phyloP scores from a whole-genome alignment of 2,329 filamentous ascomycete genomes.

The Penicillium sp. region DNA sequence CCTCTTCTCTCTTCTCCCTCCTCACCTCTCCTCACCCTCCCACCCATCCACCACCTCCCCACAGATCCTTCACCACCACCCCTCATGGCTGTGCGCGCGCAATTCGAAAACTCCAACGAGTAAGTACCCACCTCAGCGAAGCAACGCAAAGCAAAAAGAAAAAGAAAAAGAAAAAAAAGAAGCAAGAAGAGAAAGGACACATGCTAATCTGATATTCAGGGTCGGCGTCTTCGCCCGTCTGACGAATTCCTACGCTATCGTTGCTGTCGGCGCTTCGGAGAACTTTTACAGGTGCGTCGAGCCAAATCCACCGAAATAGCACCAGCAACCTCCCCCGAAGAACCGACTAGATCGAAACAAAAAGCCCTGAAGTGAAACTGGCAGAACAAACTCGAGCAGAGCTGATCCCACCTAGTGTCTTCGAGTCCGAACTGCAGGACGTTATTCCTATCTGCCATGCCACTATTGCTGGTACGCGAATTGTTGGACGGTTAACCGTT shows the following conservation, averaged over 20 bases:
- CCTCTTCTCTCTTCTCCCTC: not conserved
- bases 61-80: slow-evolving; percentile 15
- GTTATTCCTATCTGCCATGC: slow-evolving; percentile 96
- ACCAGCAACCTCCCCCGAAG: too few species aligned
- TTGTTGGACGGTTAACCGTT: slow-evolving; percentile 92
- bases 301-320: too few species aligned
- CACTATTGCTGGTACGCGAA: slow-evolving; percentile 94
- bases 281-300: slow-evolving; percentile 86
- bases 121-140: slow-evolving; percentile 34
- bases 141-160: too few species aligned
- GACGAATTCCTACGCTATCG: slow-evolving; percentile 95
- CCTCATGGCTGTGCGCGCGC: slow-evolving; percentile 53
- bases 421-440: slow-evolving; percentile 97
- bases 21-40: not conserved
- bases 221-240: slow-evolving; percentile 96
- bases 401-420: too few species aligned
- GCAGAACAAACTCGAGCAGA: too few species aligned
- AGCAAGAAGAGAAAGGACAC: too few species aligned
- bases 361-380: not conserved
- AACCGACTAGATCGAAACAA: too few species aligned
- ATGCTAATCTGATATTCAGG: slow-evolving; percentile 53
- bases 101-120: slow-evolving; percentile 58
- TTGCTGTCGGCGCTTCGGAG: slow-evolving; percentile 92
- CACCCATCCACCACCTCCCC: slow-evolving; percentile 1
- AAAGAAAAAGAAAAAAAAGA: too few species aligned